Percentiles rank a stretch among this genome's conserved stretches.
These are phyloP conservation scores for Glycine soja DNA, from an alignment of 306 rosid species.

Conservation along the genomic window DNA sequence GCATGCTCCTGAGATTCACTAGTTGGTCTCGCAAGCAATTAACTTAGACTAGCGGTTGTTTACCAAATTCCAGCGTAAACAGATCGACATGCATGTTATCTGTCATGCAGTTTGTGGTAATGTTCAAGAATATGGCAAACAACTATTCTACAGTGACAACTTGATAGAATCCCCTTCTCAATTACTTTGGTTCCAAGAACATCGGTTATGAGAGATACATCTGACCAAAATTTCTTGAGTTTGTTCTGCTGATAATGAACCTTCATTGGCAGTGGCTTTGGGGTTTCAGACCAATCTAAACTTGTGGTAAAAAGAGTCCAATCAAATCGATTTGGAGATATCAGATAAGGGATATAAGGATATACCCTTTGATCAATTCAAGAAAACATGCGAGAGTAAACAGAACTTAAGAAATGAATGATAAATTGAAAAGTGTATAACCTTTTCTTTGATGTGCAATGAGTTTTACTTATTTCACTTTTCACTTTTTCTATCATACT, in stretches of 20 bases:
- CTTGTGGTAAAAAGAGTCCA: not conserved
- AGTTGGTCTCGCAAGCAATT: too few relatives aligned
- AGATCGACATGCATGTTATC: conserved; percentile 41
- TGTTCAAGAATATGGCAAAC: conserved; percentile 3
- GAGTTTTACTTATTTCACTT: conserved; percentile 18
- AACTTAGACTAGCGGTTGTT: too few relatives aligned
- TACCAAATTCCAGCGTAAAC: too few relatives aligned
- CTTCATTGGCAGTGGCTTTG: not conserved
- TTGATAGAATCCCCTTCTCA: not conserved
- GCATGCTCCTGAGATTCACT: too few relatives aligned
- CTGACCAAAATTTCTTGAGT: conserved; percentile 29
- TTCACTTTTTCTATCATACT: not conserved
- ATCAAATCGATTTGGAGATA: not conserved
- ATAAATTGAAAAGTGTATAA: not conserved
- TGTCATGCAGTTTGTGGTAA: conserved; percentile 32
- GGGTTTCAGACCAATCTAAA: not conserved
- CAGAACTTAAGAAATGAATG: conserved; percentile 5
- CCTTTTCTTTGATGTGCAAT: conserved; percentile 2
- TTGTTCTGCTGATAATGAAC: conserved; percentile 2
- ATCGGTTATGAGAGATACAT: conserved; percentile 52
- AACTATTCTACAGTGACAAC: conserved; percentile 38
- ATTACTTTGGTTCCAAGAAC: conserved; percentile 51
- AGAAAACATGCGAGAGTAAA: not conserved
- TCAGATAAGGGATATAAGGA: not conserved
- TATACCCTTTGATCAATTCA: conserved; percentile 10